Base-by-base conservation (phyloP, 345 rosid genomes). In the Gossypium anomalum region DNA sequence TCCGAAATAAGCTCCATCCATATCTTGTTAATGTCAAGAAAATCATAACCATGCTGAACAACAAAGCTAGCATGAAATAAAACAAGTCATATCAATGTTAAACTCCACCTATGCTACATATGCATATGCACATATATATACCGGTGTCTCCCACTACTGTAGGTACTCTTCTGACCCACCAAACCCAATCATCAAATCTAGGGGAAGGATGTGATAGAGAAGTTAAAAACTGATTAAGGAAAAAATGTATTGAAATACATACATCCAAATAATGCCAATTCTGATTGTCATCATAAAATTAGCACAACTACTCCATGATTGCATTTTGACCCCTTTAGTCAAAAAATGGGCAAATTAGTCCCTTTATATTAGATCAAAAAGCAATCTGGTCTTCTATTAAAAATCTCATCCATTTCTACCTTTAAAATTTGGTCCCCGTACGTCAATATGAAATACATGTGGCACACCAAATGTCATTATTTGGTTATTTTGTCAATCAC, bases 1-100 rank as follows among this genome's bases (percentile, higher is more conserved):
- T 47, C 98, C 98, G 68, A 92, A 94, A 85, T 94, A 94, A 67
- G 98, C 97, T 76, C 98, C 98, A 78, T 94, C 98, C 55, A 94
- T 84, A 81, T 94, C 98, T 94, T 80, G 73, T 69, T 38, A n/a
- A 34, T 27, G 86, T 89, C 68, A 88, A 87, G 86, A 82, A 79
- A 81, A 61, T 65, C 2, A 61, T 52, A 25, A 23, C 3, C 20
- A 25, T 9, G 15, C 22, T 23, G 19, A 5, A 34, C 0, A 11
- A 19, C 23, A 25, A 15, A 12, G 25, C 22, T 8, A 68, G 15
- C 14, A 47, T 22, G 38, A 10, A 48, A 48, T 14, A 23, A 68
- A 48, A 47, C 27, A 48, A 8, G 2, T 47, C 57, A 4, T 22
- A 16, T 4, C 52, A 67, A 23, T 7, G 20, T 47, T 47, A 13